Evolutionary conservation across 768 basidiomycete species (phyloP).

Genomic region (Podaxis sp.): DNA sequence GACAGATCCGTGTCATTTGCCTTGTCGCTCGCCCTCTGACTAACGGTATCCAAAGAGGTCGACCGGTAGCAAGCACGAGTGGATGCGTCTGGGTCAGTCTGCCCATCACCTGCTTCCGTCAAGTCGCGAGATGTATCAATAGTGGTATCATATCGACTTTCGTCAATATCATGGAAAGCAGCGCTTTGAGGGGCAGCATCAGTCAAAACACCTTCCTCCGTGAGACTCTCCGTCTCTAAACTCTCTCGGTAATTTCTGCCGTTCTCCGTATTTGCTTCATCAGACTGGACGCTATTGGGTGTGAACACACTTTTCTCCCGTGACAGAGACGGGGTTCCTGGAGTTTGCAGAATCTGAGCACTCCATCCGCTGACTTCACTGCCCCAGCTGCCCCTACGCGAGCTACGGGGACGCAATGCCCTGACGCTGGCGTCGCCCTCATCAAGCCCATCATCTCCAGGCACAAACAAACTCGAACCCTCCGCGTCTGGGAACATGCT

Average conservation of each 20-base stretch:
- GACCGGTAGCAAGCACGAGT: slow-evolving; percentile 10
- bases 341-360: slow-evolving; percentile 56
- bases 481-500: slow-evolving; percentile 63
- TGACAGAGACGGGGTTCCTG: slow-evolving; percentile 43
- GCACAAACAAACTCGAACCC: slow-evolving; percentile 64
- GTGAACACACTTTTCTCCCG: slow-evolving; percentile 63
- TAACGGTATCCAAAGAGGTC: slow-evolving; percentile 14
- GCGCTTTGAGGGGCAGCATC: slow-evolving; percentile 1
- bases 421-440: slow-evolving; percentile 83
- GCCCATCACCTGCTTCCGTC: background rate
- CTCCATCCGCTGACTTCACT: slow-evolving; percentile 90
- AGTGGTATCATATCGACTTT: background rate
- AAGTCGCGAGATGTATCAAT: background rate
- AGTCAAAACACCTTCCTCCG: slow-evolving; percentile 6
- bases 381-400: slow-evolving; percentile 88
- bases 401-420: slow-evolving; percentile 85
- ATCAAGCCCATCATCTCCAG: slow-evolving; percentile 66
- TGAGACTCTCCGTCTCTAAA: background rate
- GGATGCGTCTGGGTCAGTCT: background rate
- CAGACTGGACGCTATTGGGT: slow-evolving; percentile 59
- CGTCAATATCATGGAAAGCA: background rate
- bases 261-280: slow-evolving; percentile 51
- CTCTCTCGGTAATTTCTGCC: slow-evolving; percentile 25
- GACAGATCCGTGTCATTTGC: slow-evolving; percentile 1
- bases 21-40: slow-evolving; percentile 7